A percentile compares a stretch with the other conserved stretches of the same genome.
These are phyloP conservation scores for Epithemia pelagica DNA, from an alignment of 108 stramenopile species.

Conservation along the genomic window DNA sequence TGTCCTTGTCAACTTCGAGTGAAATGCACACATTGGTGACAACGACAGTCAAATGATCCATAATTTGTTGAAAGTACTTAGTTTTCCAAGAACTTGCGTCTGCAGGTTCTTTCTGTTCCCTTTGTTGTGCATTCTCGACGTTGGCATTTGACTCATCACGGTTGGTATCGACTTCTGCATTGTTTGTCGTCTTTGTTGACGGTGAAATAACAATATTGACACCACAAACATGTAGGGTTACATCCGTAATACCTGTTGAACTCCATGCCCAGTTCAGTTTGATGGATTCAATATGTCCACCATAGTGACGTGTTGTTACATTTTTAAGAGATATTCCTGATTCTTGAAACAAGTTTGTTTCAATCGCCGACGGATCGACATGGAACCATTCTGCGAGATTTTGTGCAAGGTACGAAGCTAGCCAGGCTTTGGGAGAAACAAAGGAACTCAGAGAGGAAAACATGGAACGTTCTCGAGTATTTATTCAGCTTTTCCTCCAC, in stretches of 20 bases:
- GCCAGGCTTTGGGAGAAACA: slow-evolving; percentile 11
- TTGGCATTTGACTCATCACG: not conserved
- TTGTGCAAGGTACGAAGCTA: slow-evolving; percentile 12
- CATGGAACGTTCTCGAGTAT: no score
- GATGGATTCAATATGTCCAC: not conserved
- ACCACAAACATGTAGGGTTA: not conserved
- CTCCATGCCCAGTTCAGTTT: not conserved
- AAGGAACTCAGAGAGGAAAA: not conserved
- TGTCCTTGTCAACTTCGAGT: not conserved
- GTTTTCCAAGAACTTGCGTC: slow-evolving; percentile 8
- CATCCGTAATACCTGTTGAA: not conserved
- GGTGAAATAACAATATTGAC: not conserved
- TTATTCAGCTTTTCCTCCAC: no score
- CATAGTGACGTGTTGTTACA: not conserved
- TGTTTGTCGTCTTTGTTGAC: not conserved
- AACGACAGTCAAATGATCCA: slow-evolving; percentile 22
- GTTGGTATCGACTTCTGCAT: not conserved
- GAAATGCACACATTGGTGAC: slow-evolving; percentile 6
- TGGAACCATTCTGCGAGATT: slow-evolving; percentile 12
- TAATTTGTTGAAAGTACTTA: slow-evolving; percentile 24
- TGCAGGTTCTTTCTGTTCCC: no score
- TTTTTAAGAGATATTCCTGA: slow-evolving; percentile 3
- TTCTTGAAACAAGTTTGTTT: slow-evolving; percentile 18
- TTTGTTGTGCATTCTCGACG: no score
- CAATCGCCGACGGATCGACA: slow-evolving; percentile 15